Evolutionary conservation across 192 early-diverging fungal genomes (phyloP).

Genomic region (Podochytrium sp.): DNA sequence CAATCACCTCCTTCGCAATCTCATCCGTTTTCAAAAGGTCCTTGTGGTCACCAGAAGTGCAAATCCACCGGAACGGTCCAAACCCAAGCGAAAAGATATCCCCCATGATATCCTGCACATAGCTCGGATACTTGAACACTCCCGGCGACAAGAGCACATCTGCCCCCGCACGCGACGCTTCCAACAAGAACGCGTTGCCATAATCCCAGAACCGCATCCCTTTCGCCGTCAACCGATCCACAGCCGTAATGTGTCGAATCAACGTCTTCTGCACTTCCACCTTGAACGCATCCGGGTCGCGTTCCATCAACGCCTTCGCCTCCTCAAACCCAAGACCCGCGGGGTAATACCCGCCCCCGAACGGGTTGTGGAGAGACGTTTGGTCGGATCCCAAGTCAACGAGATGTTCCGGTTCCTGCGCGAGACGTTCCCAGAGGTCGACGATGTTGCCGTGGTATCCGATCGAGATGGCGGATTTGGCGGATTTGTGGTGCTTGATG

Average conservation of each 20-base stretch:
- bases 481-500: constrained; percentile 19
- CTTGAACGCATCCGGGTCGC: constrained; percentile 30
- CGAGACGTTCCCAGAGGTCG: constrained; percentile 31
- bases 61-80: constrained; percentile 36
- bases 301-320: constrained; percentile 26
- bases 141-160: constrained; percentile 18
- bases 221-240: constrained; percentile 13
- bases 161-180: constrained; percentile 27
- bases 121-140: constrained; percentile 34
- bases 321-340: constrained; percentile 12
- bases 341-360: constrained; percentile 33
- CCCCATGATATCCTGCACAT: constrained; percentile 35
- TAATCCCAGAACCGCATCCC: constrained; percentile 34
- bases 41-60: constrained; percentile 20
- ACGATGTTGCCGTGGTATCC: constrained; percentile 37
- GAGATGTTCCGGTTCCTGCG: constrained; percentile 15
- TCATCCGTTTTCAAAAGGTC: constrained; percentile 26
- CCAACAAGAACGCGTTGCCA: constrained; percentile 29
- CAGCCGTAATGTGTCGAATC: constrained; percentile 18
- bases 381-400: constrained; percentile 31
- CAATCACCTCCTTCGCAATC: constrained; percentile 25
- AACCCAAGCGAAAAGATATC: constrained; percentile 34
- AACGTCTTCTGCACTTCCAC: constrained; percentile 22
- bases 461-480: constrained; percentile 13
- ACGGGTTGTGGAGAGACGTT: constrained; percentile 36